Conservation (phyloP, 768 basidiomycete genomes). For the Punctularia strigosozonata region DNA sequence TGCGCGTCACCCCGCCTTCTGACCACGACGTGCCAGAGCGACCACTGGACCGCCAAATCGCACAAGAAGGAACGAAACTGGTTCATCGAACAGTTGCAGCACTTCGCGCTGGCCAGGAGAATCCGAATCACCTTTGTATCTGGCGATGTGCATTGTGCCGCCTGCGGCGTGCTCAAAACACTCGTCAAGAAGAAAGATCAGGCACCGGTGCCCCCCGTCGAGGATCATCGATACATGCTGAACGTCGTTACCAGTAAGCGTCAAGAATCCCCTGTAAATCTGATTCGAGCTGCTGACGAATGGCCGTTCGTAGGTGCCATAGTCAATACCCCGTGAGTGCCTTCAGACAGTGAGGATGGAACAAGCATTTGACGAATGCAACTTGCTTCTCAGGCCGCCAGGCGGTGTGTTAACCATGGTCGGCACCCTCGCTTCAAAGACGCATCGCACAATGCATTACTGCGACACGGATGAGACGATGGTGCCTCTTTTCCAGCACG, state of each 20-base stretch:
- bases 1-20: not conserved
- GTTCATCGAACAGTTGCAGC: conserved; percentile 72
- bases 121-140: conserved; percentile 77
- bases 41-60: conserved; percentile 79
- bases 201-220: conserved; percentile 33
- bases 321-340: conserved; percentile 84
- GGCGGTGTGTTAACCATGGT: conserved; percentile 69
- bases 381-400: conserved; percentile 37
- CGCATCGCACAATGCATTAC: conserved; percentile 78
- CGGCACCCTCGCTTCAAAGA: conserved; percentile 64
- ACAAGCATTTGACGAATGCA: not conserved
- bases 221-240: conserved; percentile 83
- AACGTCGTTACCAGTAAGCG: conserved; percentile 70
- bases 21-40: conserved; percentile 39
- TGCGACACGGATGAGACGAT: conserved; percentile 79
- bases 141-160: conserved; percentile 91
- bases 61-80: conserved; percentile 91
- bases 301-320: conserved; percentile 52
- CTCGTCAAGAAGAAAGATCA: conserved; percentile 36
- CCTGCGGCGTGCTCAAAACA: conserved; percentile 71
- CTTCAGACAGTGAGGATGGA: not conserved
- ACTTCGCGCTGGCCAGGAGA: conserved; percentile 46
- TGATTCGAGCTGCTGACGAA: conserved; percentile 2
- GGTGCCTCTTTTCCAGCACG: conserved; percentile 72
- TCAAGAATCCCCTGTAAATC: not conserved